Percentiles rank a stretch among this genome's conserved stretches.
Conservation (phyloP, 73 alveolate species). For the Paramecium pentaurelia region DNA sequence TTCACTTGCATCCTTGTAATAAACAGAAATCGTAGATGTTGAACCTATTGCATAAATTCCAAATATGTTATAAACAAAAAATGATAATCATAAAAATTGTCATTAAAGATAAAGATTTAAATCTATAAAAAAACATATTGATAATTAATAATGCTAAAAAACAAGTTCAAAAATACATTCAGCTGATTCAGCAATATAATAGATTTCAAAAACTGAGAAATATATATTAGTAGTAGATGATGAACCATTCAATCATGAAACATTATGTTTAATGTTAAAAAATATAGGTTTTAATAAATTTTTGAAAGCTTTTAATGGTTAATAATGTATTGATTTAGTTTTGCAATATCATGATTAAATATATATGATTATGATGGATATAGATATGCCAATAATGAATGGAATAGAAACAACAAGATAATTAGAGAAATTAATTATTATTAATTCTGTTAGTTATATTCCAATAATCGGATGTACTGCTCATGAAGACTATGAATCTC, state of each 20-base stretch:
- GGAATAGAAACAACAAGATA: conserved; percentile 9
- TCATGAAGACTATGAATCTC: conserved; percentile 29
- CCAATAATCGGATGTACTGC: conserved; percentile 45
- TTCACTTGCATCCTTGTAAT: background rate
- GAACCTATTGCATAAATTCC: background rate
- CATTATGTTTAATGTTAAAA: background rate
- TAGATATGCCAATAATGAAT: conserved; percentile 41
- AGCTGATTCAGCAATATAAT: background rate
- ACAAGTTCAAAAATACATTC: background rate
- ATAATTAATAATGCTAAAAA: background rate
- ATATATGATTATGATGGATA: background rate
- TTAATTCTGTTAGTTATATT: background rate
- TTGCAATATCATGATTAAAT: background rate
- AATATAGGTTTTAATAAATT: background rate
- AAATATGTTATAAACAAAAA: background rate
- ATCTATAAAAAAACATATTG: background rate
- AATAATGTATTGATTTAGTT: background rate
- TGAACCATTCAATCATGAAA: conserved; percentile 45
- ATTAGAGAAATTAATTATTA: background rate
- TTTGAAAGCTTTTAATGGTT: background rate
- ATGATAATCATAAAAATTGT: background rate
- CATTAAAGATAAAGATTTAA: background rate
- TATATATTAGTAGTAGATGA: conserved; percentile 29
- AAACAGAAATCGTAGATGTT: background rate
- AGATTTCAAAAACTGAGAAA: background rate